phyloP scores from a whole-genome alignment of 2,329 filamentous ascomycete species.

The Colletotrichum sp. region DNA sequence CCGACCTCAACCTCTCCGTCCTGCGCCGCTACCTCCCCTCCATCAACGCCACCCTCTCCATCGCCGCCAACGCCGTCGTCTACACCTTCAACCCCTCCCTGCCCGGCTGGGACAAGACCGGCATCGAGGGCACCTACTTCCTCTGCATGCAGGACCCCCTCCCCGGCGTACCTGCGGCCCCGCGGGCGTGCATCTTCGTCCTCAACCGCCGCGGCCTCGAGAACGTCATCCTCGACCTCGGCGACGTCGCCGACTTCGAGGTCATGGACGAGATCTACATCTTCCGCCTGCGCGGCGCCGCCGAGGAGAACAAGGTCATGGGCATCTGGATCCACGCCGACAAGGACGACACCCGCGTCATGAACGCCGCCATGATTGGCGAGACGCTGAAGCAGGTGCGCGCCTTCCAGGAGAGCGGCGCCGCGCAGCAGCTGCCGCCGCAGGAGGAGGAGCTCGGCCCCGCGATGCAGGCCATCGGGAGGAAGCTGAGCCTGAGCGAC shows the following conservation, averaged over 20 bases:
- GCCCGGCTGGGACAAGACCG: conserved; percentile 81
- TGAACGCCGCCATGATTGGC: conserved; percentile 45
- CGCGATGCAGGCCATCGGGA: conserved; percentile 49
- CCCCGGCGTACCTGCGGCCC: conserved; percentile 33
- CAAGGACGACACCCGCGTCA: conserved; percentile 45
- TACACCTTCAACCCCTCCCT: conserved; percentile 76
- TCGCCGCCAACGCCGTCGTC: conserved; percentile 85
- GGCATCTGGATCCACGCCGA: conserved; percentile 63
- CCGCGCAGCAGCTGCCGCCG: neutral
- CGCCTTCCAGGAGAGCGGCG: neutral
- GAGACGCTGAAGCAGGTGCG: conserved; percentile 42
- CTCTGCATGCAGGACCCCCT: conserved; percentile 70
- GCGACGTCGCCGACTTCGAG: conserved; percentile 67
- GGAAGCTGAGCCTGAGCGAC: conserved; percentile 49
- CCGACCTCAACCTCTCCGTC: conserved; percentile 86
- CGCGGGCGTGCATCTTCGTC: conserved; percentile 68
- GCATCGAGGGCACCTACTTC: conserved; percentile 87
- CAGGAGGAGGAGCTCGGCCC: conserved; percentile 32
- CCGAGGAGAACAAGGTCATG: conserved; percentile 45
- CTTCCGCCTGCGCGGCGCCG: conserved; percentile 40
- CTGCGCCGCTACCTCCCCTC: conserved; percentile 81
- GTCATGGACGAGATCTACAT: conserved; percentile 61
- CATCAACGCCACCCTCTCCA: conserved; percentile 75
- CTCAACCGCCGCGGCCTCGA: conserved; percentile 75
- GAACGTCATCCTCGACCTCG: conserved; percentile 73